These are phyloP conservation scores for Funneliformis geosporum DNA, from an alignment of 192 early-diverging fungal genomes.

Conservation along the genomic window DNA sequence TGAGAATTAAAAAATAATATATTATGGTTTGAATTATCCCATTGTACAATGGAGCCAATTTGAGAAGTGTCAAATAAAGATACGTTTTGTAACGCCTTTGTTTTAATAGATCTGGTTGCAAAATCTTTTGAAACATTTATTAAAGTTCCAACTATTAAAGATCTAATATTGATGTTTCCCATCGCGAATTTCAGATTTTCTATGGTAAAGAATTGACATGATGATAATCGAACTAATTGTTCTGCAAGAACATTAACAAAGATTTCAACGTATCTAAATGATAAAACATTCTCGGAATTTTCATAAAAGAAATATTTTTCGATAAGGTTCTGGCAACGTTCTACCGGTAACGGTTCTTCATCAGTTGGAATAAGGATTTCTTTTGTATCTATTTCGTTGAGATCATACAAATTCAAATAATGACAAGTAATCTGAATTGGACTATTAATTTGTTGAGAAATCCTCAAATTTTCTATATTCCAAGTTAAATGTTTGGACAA, in stretches of 20 bases:
- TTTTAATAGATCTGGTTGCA: not conserved
- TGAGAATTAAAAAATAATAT: slow-evolving; percentile 16
- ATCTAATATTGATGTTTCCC: not conserved
- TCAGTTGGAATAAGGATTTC: not conserved
- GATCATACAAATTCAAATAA: slow-evolving; percentile 19
- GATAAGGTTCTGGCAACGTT: slow-evolving; percentile 18
- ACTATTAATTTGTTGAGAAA: slow-evolving; percentile 8
- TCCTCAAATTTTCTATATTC: slow-evolving; percentile 25
- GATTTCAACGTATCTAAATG: not conserved
- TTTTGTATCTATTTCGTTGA: not conserved
- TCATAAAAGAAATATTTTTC: no score
- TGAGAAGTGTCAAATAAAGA: not conserved
- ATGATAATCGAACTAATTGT: slow-evolving; percentile 15
- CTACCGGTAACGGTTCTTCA: not conserved
- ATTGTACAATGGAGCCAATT: not conserved
- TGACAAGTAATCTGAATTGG: slow-evolving; percentile 23
- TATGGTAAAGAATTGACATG: slow-evolving; percentile 1
- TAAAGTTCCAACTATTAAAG: slow-evolving; percentile 1
- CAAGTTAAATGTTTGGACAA: slow-evolving; percentile 7
- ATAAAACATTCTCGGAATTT: no score
- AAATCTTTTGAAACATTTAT: slow-evolving; percentile 20
- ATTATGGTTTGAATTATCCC: not conserved
- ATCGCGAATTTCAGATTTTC: slow-evolving; percentile 5
- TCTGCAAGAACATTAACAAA: no score
- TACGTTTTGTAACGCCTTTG: not conserved